Percentiles rank a stretch among this genome's conserved stretches.
Evolutionary conservation across 352 stramenopile genomes (phyloP).

Genomic region (Blastocystis sp.): DNA sequence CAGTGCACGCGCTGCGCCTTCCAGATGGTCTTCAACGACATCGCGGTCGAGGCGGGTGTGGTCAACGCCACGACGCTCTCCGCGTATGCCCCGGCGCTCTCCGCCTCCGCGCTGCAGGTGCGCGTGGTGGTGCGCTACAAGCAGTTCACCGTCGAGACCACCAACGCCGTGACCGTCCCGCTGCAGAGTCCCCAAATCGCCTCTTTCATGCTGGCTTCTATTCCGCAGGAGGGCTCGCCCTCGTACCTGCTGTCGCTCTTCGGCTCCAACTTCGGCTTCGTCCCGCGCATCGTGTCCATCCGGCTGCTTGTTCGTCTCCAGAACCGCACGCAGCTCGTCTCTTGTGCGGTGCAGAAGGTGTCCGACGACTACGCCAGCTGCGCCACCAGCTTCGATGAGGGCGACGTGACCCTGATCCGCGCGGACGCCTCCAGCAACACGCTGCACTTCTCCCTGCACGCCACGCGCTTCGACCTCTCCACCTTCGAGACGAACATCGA

Average conservation of each 20-base stretch:
- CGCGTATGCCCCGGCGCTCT: background rate
- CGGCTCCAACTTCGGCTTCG: constrained; percentile 27
- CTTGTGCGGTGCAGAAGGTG: background rate
- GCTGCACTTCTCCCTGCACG: background rate
- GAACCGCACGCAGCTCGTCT: background rate
- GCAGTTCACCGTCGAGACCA: constrained; percentile 14
- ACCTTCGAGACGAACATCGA: constrained; percentile 15
- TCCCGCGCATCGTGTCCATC: background rate
- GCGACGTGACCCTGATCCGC: background rate
- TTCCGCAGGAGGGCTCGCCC: background rate
- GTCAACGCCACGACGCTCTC: background rate
- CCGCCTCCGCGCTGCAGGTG: background rate
- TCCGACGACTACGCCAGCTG: constrained; percentile 18
- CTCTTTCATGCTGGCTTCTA: background rate
- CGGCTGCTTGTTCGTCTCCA: background rate
- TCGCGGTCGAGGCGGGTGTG: background rate
- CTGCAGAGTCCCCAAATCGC: background rate
- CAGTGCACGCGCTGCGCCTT: constrained; percentile 2
- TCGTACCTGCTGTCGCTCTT: background rate
- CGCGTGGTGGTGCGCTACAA: background rate
- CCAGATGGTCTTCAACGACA: constrained; percentile 5
- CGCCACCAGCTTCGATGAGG: background rate
- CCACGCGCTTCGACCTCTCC: background rate
- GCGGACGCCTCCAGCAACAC: background rate
- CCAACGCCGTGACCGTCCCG: background rate